phyloP scores from a whole-genome alignment of 1,139 yeast species.

The Debaryomyces fabryi region DNA sequence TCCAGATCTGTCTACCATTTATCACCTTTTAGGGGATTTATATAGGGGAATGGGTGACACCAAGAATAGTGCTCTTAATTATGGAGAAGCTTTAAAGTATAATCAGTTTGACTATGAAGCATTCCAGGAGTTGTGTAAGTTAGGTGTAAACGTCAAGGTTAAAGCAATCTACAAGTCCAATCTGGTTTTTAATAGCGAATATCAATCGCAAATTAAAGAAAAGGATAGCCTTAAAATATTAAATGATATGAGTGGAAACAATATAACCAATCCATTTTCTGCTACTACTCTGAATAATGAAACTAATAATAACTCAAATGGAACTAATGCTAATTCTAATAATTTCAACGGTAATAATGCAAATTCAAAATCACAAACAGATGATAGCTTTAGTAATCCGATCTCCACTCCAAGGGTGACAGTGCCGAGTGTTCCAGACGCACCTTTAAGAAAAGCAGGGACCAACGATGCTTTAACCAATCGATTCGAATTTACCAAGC shows the following conservation, averaged over 20 bases:
- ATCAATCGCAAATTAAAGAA: conserved; percentile 4
- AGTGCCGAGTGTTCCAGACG: conserved; percentile 49
- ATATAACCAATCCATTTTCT: conserved; percentile 31
- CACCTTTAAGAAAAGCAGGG: conserved; percentile 53
- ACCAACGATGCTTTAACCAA: conserved; percentile 17
- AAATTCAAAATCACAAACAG: conserved; percentile 19
- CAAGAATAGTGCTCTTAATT: conserved; percentile 66
- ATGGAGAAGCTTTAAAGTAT: conserved; percentile 65
- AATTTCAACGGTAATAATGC: conserved; percentile 24
- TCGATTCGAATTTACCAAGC: conserved; percentile 40
- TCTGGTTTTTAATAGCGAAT: conserved; percentile 8
- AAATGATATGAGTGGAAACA: conserved; percentile 7
- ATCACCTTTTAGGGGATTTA: conserved; percentile 71
- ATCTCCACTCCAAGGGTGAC: conserved; percentile 53
- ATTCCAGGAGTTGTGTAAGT: conserved; percentile 69
- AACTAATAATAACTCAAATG: conserved; percentile 8
- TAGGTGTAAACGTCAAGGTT: conserved; percentile 70
- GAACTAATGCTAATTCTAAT: conserved; percentile 11
- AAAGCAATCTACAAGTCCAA: conserved; percentile 56
- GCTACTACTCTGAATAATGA: conserved; percentile 15
- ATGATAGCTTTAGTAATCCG: conserved; percentile 27
- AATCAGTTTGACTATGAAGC: conserved; percentile 91
- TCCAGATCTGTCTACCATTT: conserved; percentile 71
- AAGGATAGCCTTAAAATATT: not conserved
- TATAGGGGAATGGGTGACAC: conserved; percentile 60